A percentile compares a stretch with the other conserved stretches of the same genome.
phyloP scores from a whole-genome alignment of 2,329 filamentous ascomycete species.

The Catunica adiposa region DNA sequence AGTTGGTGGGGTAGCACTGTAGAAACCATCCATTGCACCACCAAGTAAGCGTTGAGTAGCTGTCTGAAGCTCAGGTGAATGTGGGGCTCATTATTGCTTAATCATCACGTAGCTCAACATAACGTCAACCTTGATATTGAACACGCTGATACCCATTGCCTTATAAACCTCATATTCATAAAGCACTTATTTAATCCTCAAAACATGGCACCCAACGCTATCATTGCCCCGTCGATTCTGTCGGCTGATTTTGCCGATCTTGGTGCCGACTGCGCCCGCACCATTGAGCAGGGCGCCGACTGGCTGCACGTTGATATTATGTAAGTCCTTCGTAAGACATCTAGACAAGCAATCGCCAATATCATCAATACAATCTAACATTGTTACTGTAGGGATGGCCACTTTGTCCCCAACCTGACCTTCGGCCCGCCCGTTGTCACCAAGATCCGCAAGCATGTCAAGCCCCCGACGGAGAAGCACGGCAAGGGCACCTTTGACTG shows the following conservation, averaged over 20 bases:
- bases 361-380: slow-evolving; percentile 3
- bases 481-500: slow-evolving; percentile 93
- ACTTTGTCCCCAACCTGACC: slow-evolving; percentile 97
- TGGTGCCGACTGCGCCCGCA: slow-evolving; percentile 69
- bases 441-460: slow-evolving; percentile 78
- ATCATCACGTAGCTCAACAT: neutral
- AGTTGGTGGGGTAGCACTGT: neutral
- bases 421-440: slow-evolving; percentile 91
- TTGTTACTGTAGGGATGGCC: slow-evolving; percentile 62
- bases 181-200: neutral
- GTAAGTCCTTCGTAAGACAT: slow-evolving; percentile 24
- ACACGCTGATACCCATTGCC: neutral
- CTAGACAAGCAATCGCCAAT: neutral
- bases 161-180: neutral
- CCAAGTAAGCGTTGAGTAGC: too few species aligned
- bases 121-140: neutral
- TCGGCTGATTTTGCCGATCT: slow-evolving; percentile 89
- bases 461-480: slow-evolving; percentile 48
- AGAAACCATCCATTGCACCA: too few species aligned
- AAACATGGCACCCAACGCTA: slow-evolving; percentile 73
- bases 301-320: slow-evolving; percentile 93
- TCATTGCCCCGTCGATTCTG: slow-evolving; percentile 96
- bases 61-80: neutral
- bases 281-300: slow-evolving; percentile 74
- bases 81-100: neutral